phyloP scores from a whole-genome alignment of 2,329 filamentous ascomycete species.

The Dactylellina cionopaga region DNA sequence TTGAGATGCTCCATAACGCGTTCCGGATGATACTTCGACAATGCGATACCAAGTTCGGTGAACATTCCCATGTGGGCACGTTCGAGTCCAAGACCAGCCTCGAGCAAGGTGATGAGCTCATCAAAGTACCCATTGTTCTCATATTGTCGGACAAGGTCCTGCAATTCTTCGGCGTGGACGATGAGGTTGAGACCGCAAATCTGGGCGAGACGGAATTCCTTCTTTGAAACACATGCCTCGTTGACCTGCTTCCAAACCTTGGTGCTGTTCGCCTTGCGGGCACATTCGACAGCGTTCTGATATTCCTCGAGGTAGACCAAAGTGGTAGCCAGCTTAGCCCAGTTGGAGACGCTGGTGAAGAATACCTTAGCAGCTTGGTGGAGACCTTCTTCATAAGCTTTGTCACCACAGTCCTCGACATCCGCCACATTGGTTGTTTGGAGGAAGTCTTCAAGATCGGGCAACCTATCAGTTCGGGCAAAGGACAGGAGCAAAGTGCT shows the following conservation, averaged over 20 bases:
- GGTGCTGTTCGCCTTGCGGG: conserved; percentile 97
- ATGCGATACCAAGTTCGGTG: conserved; percentile 87
- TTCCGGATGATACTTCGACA: conserved; percentile 94
- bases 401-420: conserved; percentile 95
- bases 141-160: conserved; percentile 93
- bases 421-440: conserved; percentile 93
- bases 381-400: conserved; percentile 92
- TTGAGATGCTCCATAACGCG: conserved; percentile 98
- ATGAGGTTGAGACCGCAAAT: conserved; percentile 99
- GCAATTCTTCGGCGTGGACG: conserved; percentile 93
- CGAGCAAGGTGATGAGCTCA: conserved; percentile 91
- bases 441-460: conserved; percentile 95
- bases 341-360: conserved; percentile 98
- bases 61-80: conserved; percentile 97
- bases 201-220: conserved; percentile 97
- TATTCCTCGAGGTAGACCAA: conserved; percentile 97
- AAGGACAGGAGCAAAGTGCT: conserved; percentile 93
- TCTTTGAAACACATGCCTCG: conserved; percentile 93
- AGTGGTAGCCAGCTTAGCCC: conserved; percentile 97
- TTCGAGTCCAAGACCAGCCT: conserved; percentile 93
- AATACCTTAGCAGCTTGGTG: conserved; percentile 99
- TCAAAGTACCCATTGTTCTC: conserved; percentile 98
- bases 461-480: conserved; percentile 87
- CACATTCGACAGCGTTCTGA: conserved; percentile 96
- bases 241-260: conserved; percentile 99